Evolutionary conservation across 208 protist species (phyloP).

Genomic region (Herpetomonas muscarum): DNA sequence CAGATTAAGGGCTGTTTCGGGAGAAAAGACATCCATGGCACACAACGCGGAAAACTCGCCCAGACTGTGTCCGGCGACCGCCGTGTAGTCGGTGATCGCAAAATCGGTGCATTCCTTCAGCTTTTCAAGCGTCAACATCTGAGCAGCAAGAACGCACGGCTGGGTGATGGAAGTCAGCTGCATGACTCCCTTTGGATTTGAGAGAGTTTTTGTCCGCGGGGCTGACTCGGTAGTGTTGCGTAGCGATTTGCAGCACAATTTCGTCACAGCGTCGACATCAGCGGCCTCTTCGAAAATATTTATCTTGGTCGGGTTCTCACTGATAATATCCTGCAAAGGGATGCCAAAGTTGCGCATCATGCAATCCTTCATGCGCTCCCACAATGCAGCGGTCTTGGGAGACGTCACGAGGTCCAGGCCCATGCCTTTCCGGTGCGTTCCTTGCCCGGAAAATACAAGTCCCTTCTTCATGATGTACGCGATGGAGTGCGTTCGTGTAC

Average conservation of each 20-base stretch:
- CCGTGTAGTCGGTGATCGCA: conserved; percentile 13
- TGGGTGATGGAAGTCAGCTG: conserved; percentile 77
- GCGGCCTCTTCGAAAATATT: conserved; percentile 42
- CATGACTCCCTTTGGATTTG: conserved; percentile 66
- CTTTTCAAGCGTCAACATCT: conserved; percentile 49
- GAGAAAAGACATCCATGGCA: conserved; percentile 66
- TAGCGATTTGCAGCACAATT: conserved; percentile 28
- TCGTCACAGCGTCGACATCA: conserved; percentile 34
- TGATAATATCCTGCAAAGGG: conserved; percentile 61
- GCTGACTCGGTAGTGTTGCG: conserved; percentile 53
- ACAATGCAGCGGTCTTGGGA: conserved; percentile 36
- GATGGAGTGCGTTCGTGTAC: neutral
- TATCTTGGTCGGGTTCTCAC: conserved; percentile 66
- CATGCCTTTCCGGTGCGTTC: conserved; percentile 73
- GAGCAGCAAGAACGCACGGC: conserved; percentile 70
- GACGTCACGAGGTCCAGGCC: conserved; percentile 47
- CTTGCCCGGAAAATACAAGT: conserved; percentile 81
- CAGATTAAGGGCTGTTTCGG: conserved; percentile 66
- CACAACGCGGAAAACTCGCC: conserved; percentile 80
- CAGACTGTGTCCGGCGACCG: conserved; percentile 80
- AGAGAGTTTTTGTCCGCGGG: conserved; percentile 23
- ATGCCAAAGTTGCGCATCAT: conserved; percentile 76
- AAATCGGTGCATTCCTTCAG: conserved; percentile 11
- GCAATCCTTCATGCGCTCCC: conserved; percentile 63
- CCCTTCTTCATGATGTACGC: conserved; percentile 25